Base-by-base conservation (phyloP, 2,329 filamentous ascomycete genomes). In the Trichoderma atroviride region DNA sequence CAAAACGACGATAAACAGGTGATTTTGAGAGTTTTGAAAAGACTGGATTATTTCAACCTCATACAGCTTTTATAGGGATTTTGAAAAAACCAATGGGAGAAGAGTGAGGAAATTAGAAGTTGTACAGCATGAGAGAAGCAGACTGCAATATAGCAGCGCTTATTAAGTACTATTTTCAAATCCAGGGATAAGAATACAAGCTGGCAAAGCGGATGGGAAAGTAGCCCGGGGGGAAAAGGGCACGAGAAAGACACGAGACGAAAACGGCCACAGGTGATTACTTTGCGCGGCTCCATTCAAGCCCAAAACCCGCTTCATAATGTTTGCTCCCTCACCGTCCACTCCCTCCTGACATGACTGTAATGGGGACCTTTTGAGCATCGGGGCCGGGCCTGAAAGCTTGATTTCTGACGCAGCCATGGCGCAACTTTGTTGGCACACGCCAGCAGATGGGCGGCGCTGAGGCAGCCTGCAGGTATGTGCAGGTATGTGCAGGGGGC, bases 351-450 rank as follows among this genome's bases (percentile, higher is more conserved):
- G 62, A 19, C 27, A 55, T 31, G 14, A 22, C 37, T 3, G 27
- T 14, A 37, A 16, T 29, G 50, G 22, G 33, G 22, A 24, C 33
- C n/a, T 7, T 5, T 33, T 24, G 35, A 19, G 19, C 53, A 9
- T 58, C 33, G 22, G 43, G 40, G 56, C 22, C 37, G 59, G 52
- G 43, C 47, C 27, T 29, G 37, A 58, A 58, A 37, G 27, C 33
- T 43, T 64, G 59, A 47, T 37, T 37, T 37, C 58, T 53, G 59
- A 68, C 35, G 35, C 66, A 53, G 66, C 11, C 58, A 43, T 55
- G 58, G 58, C 59, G 57, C 66, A 55, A 63, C 7, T 35, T 47
- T 22, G 37, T 53, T 53, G 53, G 53, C 52, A 65, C 22, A 65
- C 33, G 33, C 52, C 56, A 33, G 53, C 62, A 57, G 53, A 14